phyloP scores from a whole-genome alignment of 129 eudicot genomes.

The Flaveria trinervia region DNA sequence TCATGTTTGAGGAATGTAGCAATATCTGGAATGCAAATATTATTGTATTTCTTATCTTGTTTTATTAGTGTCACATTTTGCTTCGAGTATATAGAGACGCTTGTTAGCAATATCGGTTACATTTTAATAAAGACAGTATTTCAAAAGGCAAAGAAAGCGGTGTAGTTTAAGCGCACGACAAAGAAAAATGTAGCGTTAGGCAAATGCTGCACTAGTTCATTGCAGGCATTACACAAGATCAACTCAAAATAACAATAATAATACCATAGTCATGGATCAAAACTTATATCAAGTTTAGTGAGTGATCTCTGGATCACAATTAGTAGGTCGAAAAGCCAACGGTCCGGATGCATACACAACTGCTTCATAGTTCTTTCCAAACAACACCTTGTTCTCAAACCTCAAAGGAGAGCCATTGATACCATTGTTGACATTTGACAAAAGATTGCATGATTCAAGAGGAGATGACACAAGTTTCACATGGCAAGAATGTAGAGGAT shows the following conservation, averaged over 20 bases:
- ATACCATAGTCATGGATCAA: slow-evolving; percentile 20
- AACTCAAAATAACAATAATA: slow-evolving; percentile 14
- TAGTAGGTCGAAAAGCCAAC: slow-evolving; percentile 73
- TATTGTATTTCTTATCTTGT: slow-evolving; percentile 16
- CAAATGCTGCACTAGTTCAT: slow-evolving; percentile 5
- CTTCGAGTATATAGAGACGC: slow-evolving; percentile 33
- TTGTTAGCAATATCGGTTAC: background rate
- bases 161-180: slow-evolving; percentile 2
- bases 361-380: slow-evolving; percentile 61
- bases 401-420: slow-evolving; percentile 76
- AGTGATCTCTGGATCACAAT: slow-evolving; percentile 49
- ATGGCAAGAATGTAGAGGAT: slow-evolving; percentile 89
- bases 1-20: slow-evolving; percentile 35
- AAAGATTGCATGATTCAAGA: slow-evolving; percentile 51
- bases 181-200: background rate
- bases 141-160: background rate
- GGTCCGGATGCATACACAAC: slow-evolving; percentile 74
- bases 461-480: slow-evolving; percentile 88
- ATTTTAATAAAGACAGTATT: background rate
- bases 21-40: slow-evolving; percentile 34
- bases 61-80: slow-evolving; percentile 22
- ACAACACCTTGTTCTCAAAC: slow-evolving; percentile 60
- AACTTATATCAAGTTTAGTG: slow-evolving; percentile 29
- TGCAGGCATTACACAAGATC: slow-evolving; percentile 1
- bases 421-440: slow-evolving; percentile 78